A percentile compares a stretch with the other conserved stretches of the same genome.
Evolutionary conservation across 495 filamentous ascomycete genomes (phyloP).

Genomic region (Podospora didyma): DNA sequence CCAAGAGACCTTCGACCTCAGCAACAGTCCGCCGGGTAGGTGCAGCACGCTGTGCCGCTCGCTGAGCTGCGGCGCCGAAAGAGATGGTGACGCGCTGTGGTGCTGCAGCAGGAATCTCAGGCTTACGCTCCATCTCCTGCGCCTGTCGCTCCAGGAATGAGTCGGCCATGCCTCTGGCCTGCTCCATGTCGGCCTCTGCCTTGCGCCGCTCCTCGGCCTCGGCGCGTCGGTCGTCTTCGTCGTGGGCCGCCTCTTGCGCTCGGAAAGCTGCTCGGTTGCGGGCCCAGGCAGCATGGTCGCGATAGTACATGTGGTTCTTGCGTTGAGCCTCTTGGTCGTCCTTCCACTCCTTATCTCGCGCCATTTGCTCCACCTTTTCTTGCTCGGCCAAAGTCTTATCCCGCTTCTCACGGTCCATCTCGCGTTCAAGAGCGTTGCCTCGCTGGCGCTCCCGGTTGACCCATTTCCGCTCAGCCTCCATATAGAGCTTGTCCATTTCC

Average conservation of each 20-base stretch:
- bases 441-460: constrained; percentile 81
- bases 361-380: constrained; percentile 61
- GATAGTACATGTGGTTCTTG: constrained; percentile 78
- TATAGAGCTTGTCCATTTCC: constrained; percentile 75
- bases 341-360: constrained; percentile 75
- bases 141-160: constrained; percentile 88
- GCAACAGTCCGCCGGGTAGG: constrained; percentile 77
- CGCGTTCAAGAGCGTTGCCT: constrained; percentile 77
- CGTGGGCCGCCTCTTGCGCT: constrained; percentile 70
- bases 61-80: constrained; percentile 79
- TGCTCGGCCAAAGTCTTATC: constrained; percentile 57
- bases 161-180: constrained; percentile 83
- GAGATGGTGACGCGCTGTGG: constrained; percentile 91
- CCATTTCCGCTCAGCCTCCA: constrained; percentile 86
- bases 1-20: constrained; percentile 88
- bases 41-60: constrained; percentile 64
- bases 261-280: constrained; percentile 63
- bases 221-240: constrained; percentile 74
- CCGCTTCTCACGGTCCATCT: constrained; percentile 71
- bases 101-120: constrained; percentile 57
- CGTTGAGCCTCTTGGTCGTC: constrained; percentile 75
- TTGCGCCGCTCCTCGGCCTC: constrained; percentile 71
- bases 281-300: constrained; percentile 78
- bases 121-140: constrained; percentile 71
- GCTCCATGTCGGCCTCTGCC: constrained; percentile 67